Conservation (phyloP, 1,139 yeast genomes). For the Geotrichum cucujoidarum region DNA sequence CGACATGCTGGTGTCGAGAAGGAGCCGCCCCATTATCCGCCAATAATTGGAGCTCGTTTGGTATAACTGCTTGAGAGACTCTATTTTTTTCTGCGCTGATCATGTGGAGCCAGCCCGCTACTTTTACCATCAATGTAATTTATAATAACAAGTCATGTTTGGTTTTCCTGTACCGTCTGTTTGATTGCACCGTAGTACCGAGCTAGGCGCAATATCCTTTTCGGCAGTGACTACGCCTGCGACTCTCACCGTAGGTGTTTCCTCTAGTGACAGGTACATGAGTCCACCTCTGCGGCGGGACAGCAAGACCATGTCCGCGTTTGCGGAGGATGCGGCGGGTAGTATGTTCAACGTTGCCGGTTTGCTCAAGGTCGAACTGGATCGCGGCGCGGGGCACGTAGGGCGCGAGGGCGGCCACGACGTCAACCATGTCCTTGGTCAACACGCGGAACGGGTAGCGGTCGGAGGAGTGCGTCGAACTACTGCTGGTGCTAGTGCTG, state of each 20-base stretch:
- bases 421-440: slow-evolving; percentile 75
- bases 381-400: slow-evolving; percentile 63
- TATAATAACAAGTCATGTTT: no score
- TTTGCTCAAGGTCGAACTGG: slow-evolving; percentile 42
- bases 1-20: slow-evolving; percentile 7
- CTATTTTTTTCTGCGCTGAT: no score
- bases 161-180: no score
- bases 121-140: no score
- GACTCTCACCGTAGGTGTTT: background rate
- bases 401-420: slow-evolving; percentile 82
- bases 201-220: no score
- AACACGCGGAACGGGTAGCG: slow-evolving; percentile 44
- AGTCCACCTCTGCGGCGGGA: background rate
- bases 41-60: background rate
- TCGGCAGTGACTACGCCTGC: no score
- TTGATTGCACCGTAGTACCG: no score
- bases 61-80: no score
- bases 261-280: background rate
- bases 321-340: slow-evolving; percentile 33
- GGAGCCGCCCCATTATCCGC: slow-evolving; percentile 14
- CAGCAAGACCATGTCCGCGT: background rate
- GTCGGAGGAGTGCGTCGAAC: background rate
- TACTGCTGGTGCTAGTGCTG: background rate
- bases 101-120: no score
- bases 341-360: slow-evolving; percentile 78